Conservation (phyloP, 495 filamentous ascomycete genomes). For the Jackrogersella multiformis region DNA sequence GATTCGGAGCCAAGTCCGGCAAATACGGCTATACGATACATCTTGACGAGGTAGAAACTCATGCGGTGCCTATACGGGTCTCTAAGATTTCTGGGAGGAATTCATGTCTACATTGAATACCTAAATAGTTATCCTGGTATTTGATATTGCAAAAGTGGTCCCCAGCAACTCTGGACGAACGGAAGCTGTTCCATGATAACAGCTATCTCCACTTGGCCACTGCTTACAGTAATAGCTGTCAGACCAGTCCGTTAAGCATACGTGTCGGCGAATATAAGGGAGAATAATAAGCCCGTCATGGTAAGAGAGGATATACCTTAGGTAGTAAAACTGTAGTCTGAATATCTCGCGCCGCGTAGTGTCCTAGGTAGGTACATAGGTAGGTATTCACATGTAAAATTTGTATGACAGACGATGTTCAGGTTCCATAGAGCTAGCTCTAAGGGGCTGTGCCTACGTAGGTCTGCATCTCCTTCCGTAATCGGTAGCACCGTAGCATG, state of each 20-base stretch:
- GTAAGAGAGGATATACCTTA: not conserved
- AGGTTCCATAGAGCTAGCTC: not conserved
- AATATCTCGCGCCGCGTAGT: not conserved
- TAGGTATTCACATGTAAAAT: not conserved
- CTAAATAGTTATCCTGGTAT: not conserved
- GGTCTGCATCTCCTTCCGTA: not conserved
- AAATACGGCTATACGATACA: slow-evolving; percentile 8
- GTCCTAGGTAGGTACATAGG: not conserved
- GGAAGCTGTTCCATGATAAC: slow-evolving; percentile 1
- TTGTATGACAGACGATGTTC: not conserved
- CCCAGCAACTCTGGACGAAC: not conserved
- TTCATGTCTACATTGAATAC: slow-evolving; percentile 1
- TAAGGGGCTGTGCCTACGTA: not conserved
- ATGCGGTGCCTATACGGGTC: not conserved
- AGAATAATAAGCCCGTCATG: not conserved
- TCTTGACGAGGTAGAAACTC: not conserved
- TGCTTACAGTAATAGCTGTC: not conserved
- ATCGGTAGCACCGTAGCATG: not conserved
- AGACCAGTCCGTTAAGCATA: not conserved
- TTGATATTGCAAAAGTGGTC: not conserved
- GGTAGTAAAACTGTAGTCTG: not conserved
- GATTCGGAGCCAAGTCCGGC: slow-evolving; percentile 2
- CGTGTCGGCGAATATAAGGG: not conserved
- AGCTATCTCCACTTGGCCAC: not conserved
- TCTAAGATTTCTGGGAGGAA: not conserved